phyloP scores from a whole-genome alignment of 83 land plant species.

The Picea mariana region DNA sequence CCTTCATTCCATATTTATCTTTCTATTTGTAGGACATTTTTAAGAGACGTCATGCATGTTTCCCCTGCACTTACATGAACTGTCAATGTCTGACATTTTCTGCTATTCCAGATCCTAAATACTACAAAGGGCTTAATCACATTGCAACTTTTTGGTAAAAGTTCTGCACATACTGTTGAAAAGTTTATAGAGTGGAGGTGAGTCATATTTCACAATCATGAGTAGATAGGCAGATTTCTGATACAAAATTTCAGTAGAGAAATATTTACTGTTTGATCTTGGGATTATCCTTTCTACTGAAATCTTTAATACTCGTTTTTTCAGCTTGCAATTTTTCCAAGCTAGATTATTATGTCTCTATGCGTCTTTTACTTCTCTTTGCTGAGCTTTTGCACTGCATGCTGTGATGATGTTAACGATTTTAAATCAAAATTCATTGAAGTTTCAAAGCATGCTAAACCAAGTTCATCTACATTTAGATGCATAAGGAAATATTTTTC shows the following conservation, averaged over 20 bases:
- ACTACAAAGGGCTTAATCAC: slow-evolving; percentile 68
- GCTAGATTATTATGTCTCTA: not conserved
- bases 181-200: slow-evolving; percentile 51
- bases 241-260: not conserved
- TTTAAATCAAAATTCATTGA: too few relatives aligned
- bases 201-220: too few relatives aligned
- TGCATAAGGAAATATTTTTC: too few relatives aligned
- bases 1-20: not conserved
- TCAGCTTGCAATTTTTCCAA: not conserved
- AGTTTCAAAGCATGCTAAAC: too few relatives aligned
- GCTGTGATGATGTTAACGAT: too few relatives aligned
- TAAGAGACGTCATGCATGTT: not conserved
- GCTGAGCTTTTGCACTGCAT: not conserved
- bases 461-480: too few relatives aligned
- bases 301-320: not conserved
- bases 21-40: not conserved
- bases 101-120: slow-evolving; percentile 37
- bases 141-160: slow-evolving; percentile 62
- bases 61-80: not conserved
- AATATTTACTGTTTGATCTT: not conserved
- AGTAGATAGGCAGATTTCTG: not conserved
- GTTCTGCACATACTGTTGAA: slow-evolving; percentile 55
- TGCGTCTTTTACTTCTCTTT: not conserved
- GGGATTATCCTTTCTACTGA: not conserved
- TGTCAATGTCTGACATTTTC: not conserved